These are phyloP conservation scores for Parastagonospora avenae DNA, from an alignment of 2,329 filamentous ascomycete species.

Conservation along the genomic window DNA sequence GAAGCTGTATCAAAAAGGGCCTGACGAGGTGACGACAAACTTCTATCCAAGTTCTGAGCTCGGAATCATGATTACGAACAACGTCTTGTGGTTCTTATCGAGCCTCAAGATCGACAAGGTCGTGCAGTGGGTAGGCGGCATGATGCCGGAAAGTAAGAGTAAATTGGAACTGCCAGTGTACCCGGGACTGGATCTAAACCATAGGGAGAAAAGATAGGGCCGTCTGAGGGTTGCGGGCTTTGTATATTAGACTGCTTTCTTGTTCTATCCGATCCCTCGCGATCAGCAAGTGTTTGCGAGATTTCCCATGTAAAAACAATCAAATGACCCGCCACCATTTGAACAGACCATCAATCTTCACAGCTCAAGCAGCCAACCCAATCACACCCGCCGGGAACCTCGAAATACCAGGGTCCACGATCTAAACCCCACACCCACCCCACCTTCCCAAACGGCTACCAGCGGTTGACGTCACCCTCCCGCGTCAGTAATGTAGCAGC, in stretches of 20 bases:
- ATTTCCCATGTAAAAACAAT: too few relatives aligned
- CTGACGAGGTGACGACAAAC: background rate
- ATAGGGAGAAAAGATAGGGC: background rate
- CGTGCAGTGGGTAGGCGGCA: constrained; percentile 19
- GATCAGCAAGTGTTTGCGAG: too few relatives aligned
- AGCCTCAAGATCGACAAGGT: constrained; percentile 46
- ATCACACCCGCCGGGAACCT: too few relatives aligned
- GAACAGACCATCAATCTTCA: too few relatives aligned
- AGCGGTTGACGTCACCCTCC: constrained; percentile 28
- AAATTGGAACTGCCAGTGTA: constrained; percentile 50
- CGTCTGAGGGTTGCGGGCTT: background rate
- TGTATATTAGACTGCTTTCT: too few relatives aligned
- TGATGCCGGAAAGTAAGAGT: constrained; percentile 41
- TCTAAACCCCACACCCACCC: background rate
- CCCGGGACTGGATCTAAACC: background rate
- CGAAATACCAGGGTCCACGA: too few relatives aligned
- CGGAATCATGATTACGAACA: constrained; percentile 41
- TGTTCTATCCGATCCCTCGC: too few relatives aligned
- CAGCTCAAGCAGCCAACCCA: too few relatives aligned
- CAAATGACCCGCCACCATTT: too few relatives aligned
- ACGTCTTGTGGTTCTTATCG: constrained; percentile 34
- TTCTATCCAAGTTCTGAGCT: constrained; percentile 36
- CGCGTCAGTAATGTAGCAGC: constrained; percentile 17
- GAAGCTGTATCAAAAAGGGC: constrained; percentile 23
- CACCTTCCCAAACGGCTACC: constrained; percentile 17